Base-by-base conservation (phyloP, 257 asterid genomes). In the Craterostigma plantagineum region DNA sequence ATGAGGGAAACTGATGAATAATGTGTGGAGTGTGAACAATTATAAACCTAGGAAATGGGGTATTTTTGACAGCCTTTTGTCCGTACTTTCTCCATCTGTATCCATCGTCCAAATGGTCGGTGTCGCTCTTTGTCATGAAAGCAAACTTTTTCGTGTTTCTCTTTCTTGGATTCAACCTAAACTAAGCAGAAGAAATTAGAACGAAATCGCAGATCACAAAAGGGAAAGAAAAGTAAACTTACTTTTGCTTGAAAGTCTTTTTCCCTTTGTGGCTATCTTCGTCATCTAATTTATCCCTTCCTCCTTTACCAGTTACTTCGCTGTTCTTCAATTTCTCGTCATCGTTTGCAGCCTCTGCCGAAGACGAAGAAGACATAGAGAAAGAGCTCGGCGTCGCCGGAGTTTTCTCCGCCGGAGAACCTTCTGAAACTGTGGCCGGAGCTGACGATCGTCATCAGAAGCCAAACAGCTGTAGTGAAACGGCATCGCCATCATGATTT, bases 11-110 rank as follows among this genome's bases (percentile, higher is more conserved):
- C n/a, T n/a, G n/a, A n/a, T n/a, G n/a, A n/a, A n/a, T n/a, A n/a
- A 11, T 50, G 51, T 50, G n/a, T 23, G 6, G 4, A 2, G 30
- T 40, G 48, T 42, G 14, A 8, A 37, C 1, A 13, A 37, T 2
- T 49, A 56, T 36, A n/a, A 35, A 85, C 97, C 97, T 78, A 48
- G 95, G 93, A 46, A 78, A 87, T 16, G 95, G 93, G 71, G 92
- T 87, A 67, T 82, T 73, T 59, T 87, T 87, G 4, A 87, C 95
- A 23, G 95, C 90, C 61, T 87, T 87, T 57, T 78, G 93, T 39
- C 95, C 97, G 63, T 82, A 87, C 66, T 87, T 87, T 66, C 93
- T 73, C 95, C 93, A 87, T 79, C 92, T 69, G 57, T 60, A 87
- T 2, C 97, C 95, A 72, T 87, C 97, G 55, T 87, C 97, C 71